Conservation (phyloP, 2,329 filamentous ascomycete genomes). For the Amauroascus niger region DNA sequence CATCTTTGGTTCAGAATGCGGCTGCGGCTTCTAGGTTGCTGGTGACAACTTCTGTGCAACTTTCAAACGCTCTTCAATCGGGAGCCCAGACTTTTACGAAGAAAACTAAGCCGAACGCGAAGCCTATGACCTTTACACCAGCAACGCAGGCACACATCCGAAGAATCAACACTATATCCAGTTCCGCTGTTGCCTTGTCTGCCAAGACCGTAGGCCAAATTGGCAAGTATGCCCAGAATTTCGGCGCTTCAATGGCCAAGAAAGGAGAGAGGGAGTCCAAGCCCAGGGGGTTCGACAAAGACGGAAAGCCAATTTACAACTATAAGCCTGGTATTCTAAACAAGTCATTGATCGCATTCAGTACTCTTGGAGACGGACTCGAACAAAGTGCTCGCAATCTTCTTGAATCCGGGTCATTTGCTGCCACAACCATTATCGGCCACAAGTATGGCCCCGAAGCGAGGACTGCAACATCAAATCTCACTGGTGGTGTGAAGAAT, state of each 20-base stretch:
- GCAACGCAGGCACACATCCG: slow-evolving; percentile 76
- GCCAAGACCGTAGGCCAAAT: slow-evolving; percentile 81
- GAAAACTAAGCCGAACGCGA: slow-evolving; percentile 64
- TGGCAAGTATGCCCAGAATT: slow-evolving; percentile 73
- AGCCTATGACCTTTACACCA: slow-evolving; percentile 80
- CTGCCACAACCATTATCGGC: slow-evolving; percentile 77
- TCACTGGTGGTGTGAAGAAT: slow-evolving; percentile 86
- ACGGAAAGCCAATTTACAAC: slow-evolving; percentile 52
- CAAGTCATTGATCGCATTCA: slow-evolving; percentile 93
- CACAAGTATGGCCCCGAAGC: slow-evolving; percentile 85
- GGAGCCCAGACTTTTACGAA: slow-evolving; percentile 73
- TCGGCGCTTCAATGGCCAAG: slow-evolving; percentile 67
- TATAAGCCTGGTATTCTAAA: slow-evolving; percentile 92
- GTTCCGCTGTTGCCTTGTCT: slow-evolving; percentile 66
- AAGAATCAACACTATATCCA: slow-evolving; percentile 79
- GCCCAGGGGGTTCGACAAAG: slow-evolving; percentile 55
- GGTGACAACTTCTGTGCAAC: slow-evolving; percentile 71
- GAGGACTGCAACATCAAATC: slow-evolving; percentile 60
- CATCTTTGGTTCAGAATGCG: slow-evolving; percentile 74
- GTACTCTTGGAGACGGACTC: slow-evolving; percentile 85
- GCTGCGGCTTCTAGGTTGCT: slow-evolving; percentile 82
- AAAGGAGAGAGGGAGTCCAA: slow-evolving; percentile 44
- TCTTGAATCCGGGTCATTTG: slow-evolving; percentile 61
- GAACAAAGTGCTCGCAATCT: slow-evolving; percentile 76
- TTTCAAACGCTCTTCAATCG: slow-evolving; percentile 66